Base-by-base conservation (phyloP, 1,139 yeast genomes). In the Debaryomycetaceae sp. region DNA sequence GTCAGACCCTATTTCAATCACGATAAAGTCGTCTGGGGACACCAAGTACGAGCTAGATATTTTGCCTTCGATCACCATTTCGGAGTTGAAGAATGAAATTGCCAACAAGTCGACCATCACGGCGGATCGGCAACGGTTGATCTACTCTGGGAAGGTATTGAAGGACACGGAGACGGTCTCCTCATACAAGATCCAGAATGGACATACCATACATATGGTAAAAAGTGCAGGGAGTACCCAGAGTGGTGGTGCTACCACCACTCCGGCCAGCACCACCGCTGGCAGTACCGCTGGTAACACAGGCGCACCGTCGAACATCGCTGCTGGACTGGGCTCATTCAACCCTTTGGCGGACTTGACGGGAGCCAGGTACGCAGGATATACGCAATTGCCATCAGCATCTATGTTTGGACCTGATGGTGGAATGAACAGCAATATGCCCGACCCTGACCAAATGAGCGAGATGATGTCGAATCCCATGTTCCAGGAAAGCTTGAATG, bases 351-450 rank as follows among this genome's bases (percentile, higher is more conserved):
- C 96, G 6, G 97, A 87, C 52, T 72, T 93, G 55, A 91, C 98
- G 0, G 95, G 97, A 37, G 98, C 98, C 1, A 80, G 98, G 45
- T 93, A 90, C 59, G 97, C 98, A 2, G 99, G 99, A 1, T 85
- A 83, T 55, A 78, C 90, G 11, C 91, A 89, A 55, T 73, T 93
- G 62, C 98, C 99, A 3, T 79, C 88, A 2, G 89, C 91, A 0
- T 82, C 87, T 40, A 80, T 88, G 85, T 90, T 93, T 69, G 97
- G 97, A 1, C 95, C 97, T 17, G 98, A 91, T 62, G 96, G 96
- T 20, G 98, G 97, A 22, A 79, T 87, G 87, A 78, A 75, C 49
- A 70, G 71, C 37, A 74, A 73, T 27, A 69, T 83, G 58, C 95
- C 95, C 6, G 83, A 81, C 54, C 85, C 88, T 38, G 93, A 86